Evolutionary conservation across 192 early-diverging fungal genomes (phyloP).

Genomic region (Chytriomyces sp.): DNA sequence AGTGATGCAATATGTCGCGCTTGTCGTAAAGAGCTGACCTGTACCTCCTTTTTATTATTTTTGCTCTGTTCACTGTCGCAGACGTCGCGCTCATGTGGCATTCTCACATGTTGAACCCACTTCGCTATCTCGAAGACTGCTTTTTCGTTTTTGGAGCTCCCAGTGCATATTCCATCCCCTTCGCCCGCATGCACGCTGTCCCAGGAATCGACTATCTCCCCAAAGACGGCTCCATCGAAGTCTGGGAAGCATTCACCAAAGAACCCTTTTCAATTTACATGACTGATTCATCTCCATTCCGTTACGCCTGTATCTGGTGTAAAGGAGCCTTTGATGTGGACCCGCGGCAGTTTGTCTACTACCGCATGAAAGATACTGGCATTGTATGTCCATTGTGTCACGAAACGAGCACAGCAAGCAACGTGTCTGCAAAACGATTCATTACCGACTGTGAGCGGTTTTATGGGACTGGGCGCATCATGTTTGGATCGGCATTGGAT

Average conservation of each 20-base stretch:
- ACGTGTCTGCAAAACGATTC: constrained; percentile 37
- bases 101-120: constrained; percentile 60
- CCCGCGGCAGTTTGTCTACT: constrained; percentile 38
- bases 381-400: constrained; percentile 38
- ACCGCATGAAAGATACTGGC: constrained; percentile 39
- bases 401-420: constrained; percentile 27
- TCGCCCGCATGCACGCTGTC: constrained; percentile 50
- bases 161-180: constrained; percentile 53
- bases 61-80: constrained; percentile 25
- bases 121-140: constrained; percentile 66
- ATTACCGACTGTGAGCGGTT: constrained; percentile 29
- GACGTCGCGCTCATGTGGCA: constrained; percentile 72
- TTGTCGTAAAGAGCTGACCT: no score
- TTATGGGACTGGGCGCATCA: not conserved
- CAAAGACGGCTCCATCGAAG: constrained; percentile 40
- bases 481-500: constrained; percentile 21
- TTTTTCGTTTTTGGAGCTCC: constrained; percentile 51
- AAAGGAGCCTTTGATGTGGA: constrained; percentile 4
- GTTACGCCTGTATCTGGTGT: constrained; percentile 47
- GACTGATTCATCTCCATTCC: constrained; percentile 24
- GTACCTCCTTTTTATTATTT: not conserved
- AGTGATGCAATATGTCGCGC: not conserved
- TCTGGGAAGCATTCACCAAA: constrained; percentile 42
- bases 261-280: constrained; percentile 34
- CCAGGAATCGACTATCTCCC: constrained; percentile 48